Base-by-base conservation (phyloP, 2,329 filamentous ascomycete species). In the Colletotrichum incanum region DNA sequence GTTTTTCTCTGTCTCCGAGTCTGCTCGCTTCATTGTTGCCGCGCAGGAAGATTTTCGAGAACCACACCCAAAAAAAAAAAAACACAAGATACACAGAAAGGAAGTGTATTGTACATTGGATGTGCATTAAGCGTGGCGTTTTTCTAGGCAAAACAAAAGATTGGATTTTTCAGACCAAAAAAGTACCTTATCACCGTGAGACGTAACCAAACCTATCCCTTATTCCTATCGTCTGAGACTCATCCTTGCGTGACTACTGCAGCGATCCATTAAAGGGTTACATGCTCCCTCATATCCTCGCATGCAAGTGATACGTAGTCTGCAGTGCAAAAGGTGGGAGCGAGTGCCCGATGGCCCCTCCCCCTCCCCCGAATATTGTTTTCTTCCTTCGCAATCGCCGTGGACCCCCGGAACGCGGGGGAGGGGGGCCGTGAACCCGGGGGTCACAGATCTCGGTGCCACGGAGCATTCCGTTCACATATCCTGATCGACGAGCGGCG, bases 51-150 rank as follows among this genome's bases (percentile, higher is more conserved):
- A 43, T 26, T 20, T 45, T 31, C 34, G 49, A 28, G 47, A 31
- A 50, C 31, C 67, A 63, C 31, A 37, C 45, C 47, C 20, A 23
- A 7, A 55, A 39, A 63, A 54, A 58, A 65, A 39, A 54, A 58
- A n/a, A n/a, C n/a, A n/a, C n/a, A n/a, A 26, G 58, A 61, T 41
- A 71, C 67, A 61, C 67, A 28, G 47, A 64, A 68, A 63, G 65
- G 47, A 23, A 59, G 69, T 72, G 69, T 64, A 63, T n/a, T 69
- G 67, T 64, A 54, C n/a, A 45, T 64, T 56, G 43, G 59, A 54
- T 54, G 61, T 72, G 69, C 69, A 72, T 72, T 72, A 59, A 72
- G 69, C 69, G 69, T 69, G 69, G 69, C 65, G 65, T 72, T 72
- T 61, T 68, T 59, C 65, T 72, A 64, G 65, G 65, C 45, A 72